Conservation (phyloP, 495 filamentous ascomycete genomes). For the Talaromyces ruber region DNA sequence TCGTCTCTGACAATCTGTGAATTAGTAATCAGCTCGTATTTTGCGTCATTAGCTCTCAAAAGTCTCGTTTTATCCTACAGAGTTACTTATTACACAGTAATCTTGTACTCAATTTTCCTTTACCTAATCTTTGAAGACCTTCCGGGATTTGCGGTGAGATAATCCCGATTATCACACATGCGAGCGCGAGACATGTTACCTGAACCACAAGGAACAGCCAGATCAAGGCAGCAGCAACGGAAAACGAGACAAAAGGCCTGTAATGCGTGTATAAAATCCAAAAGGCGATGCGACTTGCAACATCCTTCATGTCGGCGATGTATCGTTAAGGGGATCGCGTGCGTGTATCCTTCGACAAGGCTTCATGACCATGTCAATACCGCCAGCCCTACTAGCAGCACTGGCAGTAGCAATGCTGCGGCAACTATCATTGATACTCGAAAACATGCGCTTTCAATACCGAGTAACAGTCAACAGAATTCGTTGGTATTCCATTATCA, state of each 20-base stretch:
- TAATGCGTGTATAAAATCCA: conserved; percentile 41
- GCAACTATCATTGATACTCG: background rate
- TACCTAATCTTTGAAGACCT: background rate
- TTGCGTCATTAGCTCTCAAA: background rate
- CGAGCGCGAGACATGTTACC: background rate
- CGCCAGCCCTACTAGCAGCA: background rate
- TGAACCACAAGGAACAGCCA: background rate
- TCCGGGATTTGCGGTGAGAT: background rate
- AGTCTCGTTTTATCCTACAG: too few species aligned
- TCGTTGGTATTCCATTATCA: background rate
- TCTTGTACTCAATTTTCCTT: too few species aligned
- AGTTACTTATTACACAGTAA: too few species aligned
- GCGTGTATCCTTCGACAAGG: conserved; percentile 27
- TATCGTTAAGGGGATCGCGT: conserved; percentile 25
- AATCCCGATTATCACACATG: background rate
- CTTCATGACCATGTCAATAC: background rate
- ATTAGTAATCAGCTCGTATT: background rate
- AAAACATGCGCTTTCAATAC: background rate
- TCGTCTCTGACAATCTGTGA: background rate
- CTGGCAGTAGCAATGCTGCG: background rate
- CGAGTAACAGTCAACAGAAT: background rate
- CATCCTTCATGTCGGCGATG: conserved; percentile 42
- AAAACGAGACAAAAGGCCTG: conserved; percentile 40
- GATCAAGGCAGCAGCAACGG: background rate
- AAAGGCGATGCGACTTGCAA: conserved; percentile 42